Base-by-base conservation (phyloP, 768 basidiomycete species). In the Coprinopsis strossmayeri region DNA sequence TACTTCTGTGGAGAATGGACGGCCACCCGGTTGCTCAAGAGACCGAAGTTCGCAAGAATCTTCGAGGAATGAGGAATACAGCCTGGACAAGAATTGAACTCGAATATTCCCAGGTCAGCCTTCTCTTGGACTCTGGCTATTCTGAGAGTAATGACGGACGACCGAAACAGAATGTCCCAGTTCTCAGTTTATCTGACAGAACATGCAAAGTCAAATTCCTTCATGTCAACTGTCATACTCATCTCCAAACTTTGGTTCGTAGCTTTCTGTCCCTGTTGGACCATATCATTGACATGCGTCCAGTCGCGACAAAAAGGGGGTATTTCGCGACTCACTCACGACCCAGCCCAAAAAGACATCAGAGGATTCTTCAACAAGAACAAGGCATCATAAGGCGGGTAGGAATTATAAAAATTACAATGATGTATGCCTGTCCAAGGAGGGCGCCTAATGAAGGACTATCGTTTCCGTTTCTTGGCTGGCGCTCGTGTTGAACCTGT, bases 311-410 rank as follows among this genome's bases (percentile, higher is more conserved):
- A 92, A 61, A 78, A 73, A 51, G 87, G 87, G 2, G 88, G 91
- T 1, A 83, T 89, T 39, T 83, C 87, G 4, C 81, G 78, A 40
- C 61, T 75, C 11, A 77, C 82, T 1, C 75, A 84, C 59, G 90
- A 93, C 58, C 79, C 81, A 25, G 78, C 78, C 50, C 90, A 94
- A 61, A 72, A 76, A 53, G 80, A 84, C 58, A 84, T 93, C 39
- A 75, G 86, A 18, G 71, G 74, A 2, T 49, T 46, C 46, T 49
- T 47, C 37, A 34, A 26, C 18, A 42, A 32, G 12, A 28, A 35
- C 38, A 53, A 43, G 25, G 47, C 26, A 27, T 28, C 43, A 30
- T 49, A 40, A 49, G 50, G 10, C 5, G 15, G 44, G 50, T 46
- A 48, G 43, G 28, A 46, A 50, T 48, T 13, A 30, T 30, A 27